Base-by-base conservation (phyloP, 768 basidiomycete genomes). In the Megacollybia marginata region DNA sequence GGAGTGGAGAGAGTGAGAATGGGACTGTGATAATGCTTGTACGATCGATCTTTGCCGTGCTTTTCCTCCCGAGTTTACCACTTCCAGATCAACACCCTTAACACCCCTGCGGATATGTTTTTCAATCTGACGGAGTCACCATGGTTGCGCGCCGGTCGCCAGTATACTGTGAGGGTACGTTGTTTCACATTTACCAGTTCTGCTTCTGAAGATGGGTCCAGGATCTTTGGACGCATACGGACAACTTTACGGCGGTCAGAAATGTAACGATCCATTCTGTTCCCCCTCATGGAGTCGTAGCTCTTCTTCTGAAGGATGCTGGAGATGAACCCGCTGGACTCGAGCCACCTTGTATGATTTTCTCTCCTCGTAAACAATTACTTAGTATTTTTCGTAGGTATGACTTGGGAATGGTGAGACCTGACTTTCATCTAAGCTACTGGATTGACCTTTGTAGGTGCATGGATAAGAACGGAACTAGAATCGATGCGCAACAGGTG, bases 181-280 rank as follows among this genome's bases (percentile, higher is more conserved):
- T 13, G 33, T 10, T 34, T 7, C 40, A 45, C n/a, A 15, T 46
- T 42, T 40, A 19, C 23, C 38, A 36, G 32, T 36, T 34, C 19
- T 11, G 28, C 23, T 16, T 28, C 31, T 51, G 15, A 16, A 13
- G 13, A 12, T 9, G 38, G n/a, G 18, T 23, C 20, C 50, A 87
- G 82, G 85, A 88, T 57, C 69, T 87, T 2, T 88, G 85, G 85
- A 61, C 78, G 4, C 85, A 87, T 60, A 85, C 82, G 18, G 68
- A 83, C 55, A 86, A 84, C 55, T 83, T 82, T 3, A 86, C 80
- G 0, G 78, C 77, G 1, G 68, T 80, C 19, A 74, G 84, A 15
- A 80, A 76, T 59, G 71, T 85, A 56, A 78, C 76, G 3, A 72
- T 67, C 4, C 46, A 65, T 9, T 65, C 62, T 16, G 82, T 87